These are phyloP conservation scores for Fusarium transvaalense DNA, from an alignment of 2,329 filamentous ascomycete species.

Conservation along the genomic window DNA sequence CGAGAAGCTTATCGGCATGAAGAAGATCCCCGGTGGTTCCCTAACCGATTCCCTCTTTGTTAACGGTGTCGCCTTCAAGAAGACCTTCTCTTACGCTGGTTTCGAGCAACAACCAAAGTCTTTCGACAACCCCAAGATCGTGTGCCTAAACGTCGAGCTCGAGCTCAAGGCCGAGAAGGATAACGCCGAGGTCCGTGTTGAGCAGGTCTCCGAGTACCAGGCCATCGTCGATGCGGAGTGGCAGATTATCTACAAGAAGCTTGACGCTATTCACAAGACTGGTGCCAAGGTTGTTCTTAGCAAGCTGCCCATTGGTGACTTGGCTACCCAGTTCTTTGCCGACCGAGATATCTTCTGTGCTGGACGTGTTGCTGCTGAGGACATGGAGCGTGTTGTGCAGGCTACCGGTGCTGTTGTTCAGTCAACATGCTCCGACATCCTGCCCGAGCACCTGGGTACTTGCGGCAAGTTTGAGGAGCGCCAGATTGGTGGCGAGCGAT, in stretches of 20 bases:
- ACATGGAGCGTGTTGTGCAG: slow-evolving; percentile 96
- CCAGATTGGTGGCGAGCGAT: slow-evolving; percentile 96
- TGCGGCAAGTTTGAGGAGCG: slow-evolving; percentile 94
- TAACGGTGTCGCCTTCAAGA: slow-evolving; percentile 99
- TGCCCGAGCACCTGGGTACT: slow-evolving; percentile 86
- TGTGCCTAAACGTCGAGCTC: slow-evolving; percentile 96
- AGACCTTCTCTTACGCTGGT: slow-evolving; percentile 98
- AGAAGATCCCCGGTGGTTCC: slow-evolving; percentile 97
- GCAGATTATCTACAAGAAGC: slow-evolving; percentile 99
- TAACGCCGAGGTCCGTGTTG: slow-evolving; percentile 97
- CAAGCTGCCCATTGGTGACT: slow-evolving; percentile 96
- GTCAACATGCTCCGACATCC: slow-evolving; percentile 97
- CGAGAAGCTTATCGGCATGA: slow-evolving; percentile 97
- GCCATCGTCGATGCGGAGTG: slow-evolving; percentile 99
- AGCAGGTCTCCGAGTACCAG: slow-evolving; percentile 99
- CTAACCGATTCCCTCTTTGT: slow-evolving; percentile 97
- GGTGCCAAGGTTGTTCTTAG: slow-evolving; percentile 97
- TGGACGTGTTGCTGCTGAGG: slow-evolving; percentile 88
- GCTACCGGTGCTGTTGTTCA: slow-evolving; percentile 93
- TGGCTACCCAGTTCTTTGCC: slow-evolving; percentile 97
- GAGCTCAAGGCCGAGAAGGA: slow-evolving; percentile 99
- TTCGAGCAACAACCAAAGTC: slow-evolving; percentile 99
- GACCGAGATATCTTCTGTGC: slow-evolving; percentile 99
- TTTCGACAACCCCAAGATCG: slow-evolving; percentile 94
- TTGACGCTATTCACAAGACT: slow-evolving; percentile 92